phyloP scores from a whole-genome alignment of 495 filamentous ascomycete genomes.

The Aspergillus hancockii region DNA sequence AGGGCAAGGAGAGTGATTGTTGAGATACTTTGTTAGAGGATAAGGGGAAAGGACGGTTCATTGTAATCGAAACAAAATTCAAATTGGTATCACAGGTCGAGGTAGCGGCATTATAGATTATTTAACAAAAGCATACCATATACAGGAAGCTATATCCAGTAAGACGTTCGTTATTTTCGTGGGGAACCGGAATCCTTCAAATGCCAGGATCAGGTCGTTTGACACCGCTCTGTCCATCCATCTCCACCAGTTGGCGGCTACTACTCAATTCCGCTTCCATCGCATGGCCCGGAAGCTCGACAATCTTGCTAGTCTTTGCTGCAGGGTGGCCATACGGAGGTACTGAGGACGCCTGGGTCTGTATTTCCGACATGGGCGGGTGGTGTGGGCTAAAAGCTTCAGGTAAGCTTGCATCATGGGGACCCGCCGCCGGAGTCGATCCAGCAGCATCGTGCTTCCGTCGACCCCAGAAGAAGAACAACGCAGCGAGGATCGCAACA shows the following conservation, averaged over 20 bases:
- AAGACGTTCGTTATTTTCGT: too few relatives aligned
- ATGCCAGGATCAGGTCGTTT: neutral
- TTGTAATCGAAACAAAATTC: neutral
- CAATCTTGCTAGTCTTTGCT: neutral
- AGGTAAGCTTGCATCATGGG: neutral
- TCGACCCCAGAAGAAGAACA: constrained; percentile 33
- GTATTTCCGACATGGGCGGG: neutral
- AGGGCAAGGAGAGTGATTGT: neutral
- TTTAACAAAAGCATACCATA: neutral
- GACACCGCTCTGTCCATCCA: constrained; percentile 1
- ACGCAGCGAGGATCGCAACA: constrained; percentile 36
- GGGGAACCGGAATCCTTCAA: too few relatives aligned
- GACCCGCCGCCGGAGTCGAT: neutral
- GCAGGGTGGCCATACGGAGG: neutral
- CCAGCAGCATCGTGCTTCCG: constrained; percentile 1
- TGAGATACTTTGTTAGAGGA: neutral
- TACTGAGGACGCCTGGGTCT: neutral
- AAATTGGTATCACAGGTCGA: neutral
- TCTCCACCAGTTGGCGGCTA: constrained; percentile 4
- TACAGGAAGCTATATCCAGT: neutral
- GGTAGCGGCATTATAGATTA: neutral
- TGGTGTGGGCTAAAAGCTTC: neutral
- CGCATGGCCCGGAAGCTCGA: neutral
- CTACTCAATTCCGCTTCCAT: constrained; percentile 1
- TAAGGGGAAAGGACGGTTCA: too few relatives aligned